Evolutionary conservation across 2,329 filamentous ascomycete species (phyloP).

Genomic region (Hymenoscyphus occultus): DNA sequence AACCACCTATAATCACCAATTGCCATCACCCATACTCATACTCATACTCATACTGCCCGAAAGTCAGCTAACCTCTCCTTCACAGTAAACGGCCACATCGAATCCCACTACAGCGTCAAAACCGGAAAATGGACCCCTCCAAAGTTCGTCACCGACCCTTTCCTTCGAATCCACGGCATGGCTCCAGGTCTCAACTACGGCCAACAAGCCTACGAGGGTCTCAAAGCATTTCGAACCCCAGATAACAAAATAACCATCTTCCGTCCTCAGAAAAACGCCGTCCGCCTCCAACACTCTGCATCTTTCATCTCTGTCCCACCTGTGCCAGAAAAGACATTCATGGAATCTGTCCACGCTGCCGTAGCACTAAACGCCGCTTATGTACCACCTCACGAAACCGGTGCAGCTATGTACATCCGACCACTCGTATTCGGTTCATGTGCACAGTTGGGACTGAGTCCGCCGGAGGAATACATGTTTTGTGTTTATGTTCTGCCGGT

Average conservation of each 20-base stretch:
- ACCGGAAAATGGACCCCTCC: slow-evolving; percentile 76
- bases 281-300: slow-evolving; percentile 80
- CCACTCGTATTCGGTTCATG: slow-evolving; percentile 84
- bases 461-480: slow-evolving; percentile 91
- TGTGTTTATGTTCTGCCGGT: slow-evolving; percentile 87
- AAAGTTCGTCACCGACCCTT: slow-evolving; percentile 77
- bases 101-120: slow-evolving; percentile 74
- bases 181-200: slow-evolving; percentile 94
- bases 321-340: slow-evolving; percentile 73
- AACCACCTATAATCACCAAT: neutral
- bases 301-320: slow-evolving; percentile 79
- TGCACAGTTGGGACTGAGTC: slow-evolving; percentile 80
- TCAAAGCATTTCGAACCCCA: slow-evolving; percentile 88
- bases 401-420: slow-evolving; percentile 88
- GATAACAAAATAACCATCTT: slow-evolving; percentile 76
- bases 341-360: slow-evolving; percentile 73
- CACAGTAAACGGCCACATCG: slow-evolving; percentile 88
- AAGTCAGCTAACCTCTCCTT: slow-evolving; percentile 7
- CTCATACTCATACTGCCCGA: neutral
- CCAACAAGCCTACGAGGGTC: slow-evolving; percentile 96
- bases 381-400: slow-evolving; percentile 85
- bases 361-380: slow-evolving; percentile 86
- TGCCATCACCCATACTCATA: neutral
- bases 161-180: slow-evolving; percentile 90
- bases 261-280: slow-evolving; percentile 80